Evolutionary conservation across 768 basidiomycete genomes (phyloP), one percentile per base, ranked within the genome.

Genomic region (Tylopilus rubrobrunneus): DNA sequence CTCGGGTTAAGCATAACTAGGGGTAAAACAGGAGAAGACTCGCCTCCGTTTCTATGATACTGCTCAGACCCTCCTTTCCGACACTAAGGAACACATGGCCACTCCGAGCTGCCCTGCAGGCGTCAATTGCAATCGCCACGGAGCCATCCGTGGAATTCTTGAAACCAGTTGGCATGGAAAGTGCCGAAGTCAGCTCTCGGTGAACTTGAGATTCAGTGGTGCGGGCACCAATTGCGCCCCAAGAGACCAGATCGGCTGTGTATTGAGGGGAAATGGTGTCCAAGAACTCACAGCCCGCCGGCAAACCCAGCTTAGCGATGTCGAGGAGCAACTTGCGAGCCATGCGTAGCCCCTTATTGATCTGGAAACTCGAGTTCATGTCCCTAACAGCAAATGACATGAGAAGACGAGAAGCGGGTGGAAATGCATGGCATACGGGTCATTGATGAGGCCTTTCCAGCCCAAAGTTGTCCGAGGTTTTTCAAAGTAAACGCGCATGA

Each of bases 401-500:
- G 23, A 62, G 52, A 42, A 34, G 42, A 45, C n/a, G 27, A 39
- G 7, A 11, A 27, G 2, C 17, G 8, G 14, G 41, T 41, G 7
- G 7, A n/a, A 25, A 45, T 23, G 34, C 2, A 23, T n/a, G 10
- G 6, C 68, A 11, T 55, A 69, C 68, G 96, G 95, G 65, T 98
- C 94, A 67, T 98, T 98, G 73, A 98, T 98, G 57, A 98, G 82
- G 36, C 96, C 96, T 71, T 99, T 99, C 96, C 96, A 99, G 27
- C 97, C 97, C 45, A 98, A 88, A 0, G 96, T 98, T 7, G 96
- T 98, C 29, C 96, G 80, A 1, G 87, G 87, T 64, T 98, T 98
- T 64, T 98, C 96, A 66, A 98, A 99, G 77, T 99, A 98, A 61
- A 98, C 93, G 27, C 94, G 87, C 96, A 98, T 98, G 61, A 98